Evolutionary conservation across 2,329 filamentous ascomycete genomes (phyloP).

Genomic region (Hirsutella thompsonii): DNA sequence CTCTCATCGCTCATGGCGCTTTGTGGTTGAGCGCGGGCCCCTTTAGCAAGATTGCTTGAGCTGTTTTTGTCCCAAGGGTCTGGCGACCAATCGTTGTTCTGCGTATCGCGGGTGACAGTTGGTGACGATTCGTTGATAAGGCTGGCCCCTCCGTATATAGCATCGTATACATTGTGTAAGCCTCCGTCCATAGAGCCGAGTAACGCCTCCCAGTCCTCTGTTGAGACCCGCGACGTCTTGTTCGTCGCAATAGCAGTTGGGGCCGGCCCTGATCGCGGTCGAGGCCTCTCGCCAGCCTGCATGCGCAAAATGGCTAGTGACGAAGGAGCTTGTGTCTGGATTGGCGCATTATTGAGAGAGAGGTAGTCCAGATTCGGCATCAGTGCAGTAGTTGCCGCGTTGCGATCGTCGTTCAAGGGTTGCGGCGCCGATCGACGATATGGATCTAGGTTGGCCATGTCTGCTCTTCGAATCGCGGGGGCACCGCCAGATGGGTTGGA

Average conservation of each 20-base stretch:
- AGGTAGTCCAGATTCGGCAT: conserved; percentile 46
- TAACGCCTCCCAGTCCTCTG: conserved; percentile 71
- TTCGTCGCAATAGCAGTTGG: conserved; percentile 4
- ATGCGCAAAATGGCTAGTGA: conserved; percentile 27
- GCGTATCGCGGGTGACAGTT: conserved; percentile 18
- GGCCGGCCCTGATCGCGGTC: conserved; percentile 1
- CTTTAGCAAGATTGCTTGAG: conserved; percentile 35
- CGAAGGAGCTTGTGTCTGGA: conserved; percentile 35
- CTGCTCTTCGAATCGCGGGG: neutral
- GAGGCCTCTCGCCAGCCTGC: conserved; percentile 13
- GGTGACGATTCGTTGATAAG: conserved; percentile 32
- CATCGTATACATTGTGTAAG: conserved; percentile 71
- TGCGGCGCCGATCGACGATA: conserved; percentile 34
- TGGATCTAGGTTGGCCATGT: conserved; percentile 24
- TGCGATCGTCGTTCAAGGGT: conserved; percentile 20
- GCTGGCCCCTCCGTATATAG: conserved; percentile 59
- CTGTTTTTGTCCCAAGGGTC: conserved; percentile 42
- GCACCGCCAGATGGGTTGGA: no score
- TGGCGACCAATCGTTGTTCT: conserved; percentile 37
- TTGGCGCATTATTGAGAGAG: conserved; percentile 32
- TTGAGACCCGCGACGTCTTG: conserved; percentile 35
- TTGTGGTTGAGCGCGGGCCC: conserved; percentile 28
- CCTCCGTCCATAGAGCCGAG: conserved; percentile 70
- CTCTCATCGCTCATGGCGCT: conserved; percentile 46
- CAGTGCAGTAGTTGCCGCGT: conserved; percentile 12